Percentiles rank a stretch among this genome's conserved stretches.
Conservation (phyloP, 2,329 filamentous ascomycete genomes). For the Phialemonium atrogriseum region DNA sequence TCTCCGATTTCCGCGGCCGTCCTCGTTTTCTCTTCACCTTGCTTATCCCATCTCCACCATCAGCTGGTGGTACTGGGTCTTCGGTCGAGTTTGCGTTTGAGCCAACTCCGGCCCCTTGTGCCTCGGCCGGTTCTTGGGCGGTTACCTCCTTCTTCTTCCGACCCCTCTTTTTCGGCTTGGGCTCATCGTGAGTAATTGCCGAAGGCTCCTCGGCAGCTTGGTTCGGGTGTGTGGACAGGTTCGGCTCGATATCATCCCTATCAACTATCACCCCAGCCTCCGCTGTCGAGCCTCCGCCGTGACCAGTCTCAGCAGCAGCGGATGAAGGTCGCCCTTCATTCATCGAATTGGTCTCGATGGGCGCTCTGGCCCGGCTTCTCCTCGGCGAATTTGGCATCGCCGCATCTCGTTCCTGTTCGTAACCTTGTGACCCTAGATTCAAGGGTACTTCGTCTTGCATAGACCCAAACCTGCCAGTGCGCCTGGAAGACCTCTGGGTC, state of each 20-base stretch:
- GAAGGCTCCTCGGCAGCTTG: neutral
- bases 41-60: conserved; percentile 2
- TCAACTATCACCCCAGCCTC: neutral
- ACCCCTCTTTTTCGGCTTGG: conserved; percentile 18
- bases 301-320: neutral
- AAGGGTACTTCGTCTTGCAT: neutral
- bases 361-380: too few relatives aligned
- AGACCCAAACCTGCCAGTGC: neutral
- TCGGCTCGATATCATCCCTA: neutral
- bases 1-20: conserved; percentile 30
- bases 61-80: neutral
- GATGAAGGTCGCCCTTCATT: neutral
- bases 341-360: neutral
- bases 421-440: too few relatives aligned
- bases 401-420: too few relatives aligned
- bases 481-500: neutral
- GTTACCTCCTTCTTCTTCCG: conserved; percentile 17
- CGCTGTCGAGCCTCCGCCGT: neutral
- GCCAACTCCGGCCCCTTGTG: neutral
- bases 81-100: neutral
- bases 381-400: too few relatives aligned
- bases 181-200: conserved; percentile 5
- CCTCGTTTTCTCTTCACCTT: conserved; percentile 28
- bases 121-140: conserved; percentile 2
- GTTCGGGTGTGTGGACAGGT: neutral